Evolutionary conservation across 495 filamentous ascomycete species (phyloP).

Genomic region (Pseudoneurospora amorphoporcata): DNA sequence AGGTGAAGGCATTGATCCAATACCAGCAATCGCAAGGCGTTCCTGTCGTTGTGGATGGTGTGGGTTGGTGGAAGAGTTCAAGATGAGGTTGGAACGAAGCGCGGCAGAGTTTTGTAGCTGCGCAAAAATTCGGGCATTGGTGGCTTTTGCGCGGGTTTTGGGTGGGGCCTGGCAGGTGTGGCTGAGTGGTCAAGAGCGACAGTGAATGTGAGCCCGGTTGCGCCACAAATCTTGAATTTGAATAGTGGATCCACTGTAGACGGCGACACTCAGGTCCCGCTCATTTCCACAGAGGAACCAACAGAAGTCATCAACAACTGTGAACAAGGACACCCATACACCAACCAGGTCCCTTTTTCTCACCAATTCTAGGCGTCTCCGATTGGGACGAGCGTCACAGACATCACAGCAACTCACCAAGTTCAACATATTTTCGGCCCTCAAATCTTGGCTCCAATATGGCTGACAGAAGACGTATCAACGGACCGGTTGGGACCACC

Average conservation of each 20-base stretch:
- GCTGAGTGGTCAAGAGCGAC: background rate
- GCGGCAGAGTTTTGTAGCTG: background rate
- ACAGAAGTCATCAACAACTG: background rate
- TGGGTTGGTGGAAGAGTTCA: background rate
- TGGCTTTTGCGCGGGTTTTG: slow-evolving; percentile 6
- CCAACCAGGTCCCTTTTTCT: background rate
- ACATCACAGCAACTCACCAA: slow-evolving; percentile 1
- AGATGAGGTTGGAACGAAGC: background rate
- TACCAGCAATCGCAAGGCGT: background rate
- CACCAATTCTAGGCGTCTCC: background rate
- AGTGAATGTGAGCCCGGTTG: background rate
- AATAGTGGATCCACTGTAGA: background rate
- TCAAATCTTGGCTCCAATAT: slow-evolving; percentile 33
- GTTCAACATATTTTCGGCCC: background rate
- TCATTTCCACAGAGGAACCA: background rate
- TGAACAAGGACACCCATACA: background rate
- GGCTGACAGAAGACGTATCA: slow-evolving; percentile 84
- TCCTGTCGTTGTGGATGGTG: background rate
- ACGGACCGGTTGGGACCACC: slow-evolving; percentile 73
- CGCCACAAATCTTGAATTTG: background rate
- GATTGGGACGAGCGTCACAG: background rate
- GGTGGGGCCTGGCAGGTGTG: too few species aligned
- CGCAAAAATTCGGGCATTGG: background rate
- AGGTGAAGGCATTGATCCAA: background rate
- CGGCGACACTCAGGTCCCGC: background rate